phyloP scores from a whole-genome alignment of 1,284 basidiomycete genomes.

The Sanghuangporus weigelae region DNA sequence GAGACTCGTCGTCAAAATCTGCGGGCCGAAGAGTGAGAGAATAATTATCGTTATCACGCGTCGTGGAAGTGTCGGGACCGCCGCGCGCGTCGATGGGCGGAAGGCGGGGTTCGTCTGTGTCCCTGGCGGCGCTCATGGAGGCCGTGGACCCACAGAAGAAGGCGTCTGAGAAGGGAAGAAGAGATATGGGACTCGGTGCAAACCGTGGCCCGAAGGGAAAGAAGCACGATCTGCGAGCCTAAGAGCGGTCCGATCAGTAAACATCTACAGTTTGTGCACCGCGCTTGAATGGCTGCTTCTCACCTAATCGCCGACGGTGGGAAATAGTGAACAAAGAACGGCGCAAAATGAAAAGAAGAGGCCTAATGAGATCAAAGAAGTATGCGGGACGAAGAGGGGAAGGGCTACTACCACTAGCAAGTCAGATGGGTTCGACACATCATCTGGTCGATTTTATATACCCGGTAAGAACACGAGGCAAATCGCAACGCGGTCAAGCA shows the following conservation, averaged over 20 bases:
- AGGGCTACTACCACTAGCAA: background rate
- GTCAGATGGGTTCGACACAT: background rate
- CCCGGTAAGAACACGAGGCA: background rate
- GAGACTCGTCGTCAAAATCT: slow-evolving; percentile 3
- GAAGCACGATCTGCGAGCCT: background rate
- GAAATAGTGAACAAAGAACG: background rate
- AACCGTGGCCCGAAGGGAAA: background rate
- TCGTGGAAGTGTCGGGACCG: background rate
- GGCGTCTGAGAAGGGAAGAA: background rate
- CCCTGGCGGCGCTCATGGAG: background rate
- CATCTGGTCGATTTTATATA: background rate
- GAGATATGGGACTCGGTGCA: background rate
- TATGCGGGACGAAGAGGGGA: background rate
- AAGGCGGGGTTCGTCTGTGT: background rate
- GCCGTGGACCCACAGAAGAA: slow-evolving; percentile 7
- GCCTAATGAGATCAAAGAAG: background rate
- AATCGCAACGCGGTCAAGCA: background rate
- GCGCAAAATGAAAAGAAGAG: background rate
- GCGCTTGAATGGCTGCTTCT: background rate
- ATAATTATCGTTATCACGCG: background rate
- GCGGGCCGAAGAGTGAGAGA: slow-evolving; percentile 4
- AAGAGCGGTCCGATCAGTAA: slow-evolving; percentile 3
- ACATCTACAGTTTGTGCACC: background rate
- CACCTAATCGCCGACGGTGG: slow-evolving; percentile 1
- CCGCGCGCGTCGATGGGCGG: background rate